Conservation (phyloP, 352 stramenopile genomes). For the Phytophthora ohioensis region DNA sequence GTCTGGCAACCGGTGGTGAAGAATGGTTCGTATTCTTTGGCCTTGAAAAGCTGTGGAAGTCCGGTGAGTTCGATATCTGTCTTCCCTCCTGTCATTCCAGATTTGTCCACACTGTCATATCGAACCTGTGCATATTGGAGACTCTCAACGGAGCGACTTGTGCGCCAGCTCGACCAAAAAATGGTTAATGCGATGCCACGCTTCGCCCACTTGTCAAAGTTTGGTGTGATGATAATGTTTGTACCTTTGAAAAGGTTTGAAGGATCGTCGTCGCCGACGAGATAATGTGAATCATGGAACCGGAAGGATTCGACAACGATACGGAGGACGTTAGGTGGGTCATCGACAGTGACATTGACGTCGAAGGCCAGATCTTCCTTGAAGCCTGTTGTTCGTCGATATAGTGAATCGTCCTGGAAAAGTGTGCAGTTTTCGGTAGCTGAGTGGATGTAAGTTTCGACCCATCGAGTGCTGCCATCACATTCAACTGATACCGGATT, state of each 20-base stretch:
- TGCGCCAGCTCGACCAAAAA: slow-evolving; percentile 64
- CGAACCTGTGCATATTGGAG: slow-evolving; percentile 56
- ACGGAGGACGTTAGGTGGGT: slow-evolving; percentile 57
- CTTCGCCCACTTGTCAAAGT: slow-evolving; percentile 60
- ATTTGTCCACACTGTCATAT: slow-evolving; percentile 41
- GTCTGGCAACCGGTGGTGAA: slow-evolving; percentile 53
- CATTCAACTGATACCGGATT: not conserved
- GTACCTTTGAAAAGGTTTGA: slow-evolving; percentile 40
- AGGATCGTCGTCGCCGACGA: slow-evolving; percentile 49
- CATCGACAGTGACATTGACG: slow-evolving; percentile 37
- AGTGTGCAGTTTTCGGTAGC: slow-evolving; percentile 52
- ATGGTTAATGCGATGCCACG: slow-evolving; percentile 58
- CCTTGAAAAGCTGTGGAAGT: slow-evolving; percentile 56
- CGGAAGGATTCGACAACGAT: slow-evolving; percentile 65
- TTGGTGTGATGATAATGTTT: slow-evolving; percentile 43
- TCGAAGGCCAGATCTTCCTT: slow-evolving; percentile 50
- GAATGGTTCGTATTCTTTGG: slow-evolving; percentile 53
- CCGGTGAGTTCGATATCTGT: slow-evolving; percentile 37
- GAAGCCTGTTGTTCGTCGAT: slow-evolving; percentile 47
- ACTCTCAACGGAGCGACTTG: slow-evolving; percentile 58
- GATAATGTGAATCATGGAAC: slow-evolving; percentile 59
- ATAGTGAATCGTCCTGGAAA: slow-evolving; percentile 48
- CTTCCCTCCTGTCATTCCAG: slow-evolving; percentile 38
- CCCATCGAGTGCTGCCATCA: slow-evolving; percentile 3
- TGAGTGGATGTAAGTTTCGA: slow-evolving; percentile 35